phyloP scores from a whole-genome alignment of 2,329 filamentous ascomycete species.

The Periconia macrospinosa region DNA sequence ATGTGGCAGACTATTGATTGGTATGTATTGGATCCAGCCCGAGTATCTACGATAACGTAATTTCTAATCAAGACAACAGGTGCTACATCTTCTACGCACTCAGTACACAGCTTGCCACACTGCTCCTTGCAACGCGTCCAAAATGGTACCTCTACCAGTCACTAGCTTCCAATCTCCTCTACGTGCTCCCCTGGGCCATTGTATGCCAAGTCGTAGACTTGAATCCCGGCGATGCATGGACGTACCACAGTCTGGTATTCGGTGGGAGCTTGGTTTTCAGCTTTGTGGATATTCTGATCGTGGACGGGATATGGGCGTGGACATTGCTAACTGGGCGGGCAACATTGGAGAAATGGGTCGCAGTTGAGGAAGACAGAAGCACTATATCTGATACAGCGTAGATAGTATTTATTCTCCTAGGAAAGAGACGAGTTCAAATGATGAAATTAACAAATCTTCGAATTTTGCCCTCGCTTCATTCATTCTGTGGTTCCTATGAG shows the following conservation, averaged over 20 bases:
- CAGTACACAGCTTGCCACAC: slow-evolving; percentile 65
- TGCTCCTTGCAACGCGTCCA: slow-evolving; percentile 66
- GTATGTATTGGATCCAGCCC: slow-evolving; percentile 11
- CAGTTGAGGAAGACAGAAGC: background rate
- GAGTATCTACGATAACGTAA: too few relatives aligned
- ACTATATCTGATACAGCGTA: too few relatives aligned
- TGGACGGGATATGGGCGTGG: slow-evolving; percentile 58
- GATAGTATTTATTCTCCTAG: too few relatives aligned
- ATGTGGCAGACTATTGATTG: slow-evolving; percentile 64
- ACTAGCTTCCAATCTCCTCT: slow-evolving; percentile 66
- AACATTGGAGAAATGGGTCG: background rate
- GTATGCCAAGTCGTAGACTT: slow-evolving; percentile 49
- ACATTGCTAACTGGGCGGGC: slow-evolving; percentile 37
- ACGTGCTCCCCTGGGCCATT: slow-evolving; percentile 72
- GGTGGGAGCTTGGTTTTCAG: slow-evolving; percentile 70
- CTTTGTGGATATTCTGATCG: slow-evolving; percentile 58
- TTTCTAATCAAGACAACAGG: too few relatives aligned
- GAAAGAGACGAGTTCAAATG: too few relatives aligned
- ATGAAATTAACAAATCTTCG: too few relatives aligned
- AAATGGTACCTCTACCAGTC: slow-evolving; percentile 71
- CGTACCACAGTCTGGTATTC: slow-evolving; percentile 67
- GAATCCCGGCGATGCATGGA: slow-evolving; percentile 62
- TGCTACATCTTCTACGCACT: slow-evolving; percentile 72
- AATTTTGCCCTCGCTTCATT: too few relatives aligned
- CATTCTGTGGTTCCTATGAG: too few relatives aligned